Evolutionary conservation across 306 rosid genomes (phyloP), one percentile per base, ranked within the genome.

Genomic region (Dryas drummondii): DNA sequence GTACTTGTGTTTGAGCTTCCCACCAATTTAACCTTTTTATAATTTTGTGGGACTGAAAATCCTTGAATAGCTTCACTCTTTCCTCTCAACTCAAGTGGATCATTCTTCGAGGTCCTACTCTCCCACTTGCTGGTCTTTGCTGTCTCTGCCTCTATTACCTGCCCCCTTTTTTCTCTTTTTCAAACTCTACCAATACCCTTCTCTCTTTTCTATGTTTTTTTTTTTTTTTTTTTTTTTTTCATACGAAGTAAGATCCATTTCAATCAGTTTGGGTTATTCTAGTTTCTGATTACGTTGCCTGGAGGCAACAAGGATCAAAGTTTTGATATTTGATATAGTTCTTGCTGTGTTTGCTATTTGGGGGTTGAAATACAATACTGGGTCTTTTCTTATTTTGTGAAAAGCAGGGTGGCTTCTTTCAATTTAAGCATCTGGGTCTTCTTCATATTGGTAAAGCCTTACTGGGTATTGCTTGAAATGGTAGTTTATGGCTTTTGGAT

Each of bases 41-140:
- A 22, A 22, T 22, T 22, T 22, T 22, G 22, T 85, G 87, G 87
- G 88, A 79, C 88, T 86, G 83, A 78, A 74, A 81, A 87, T 82
- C 81, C 87, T 74, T 76, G 32, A 3, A 71, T 54, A 56, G 12
- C 44, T 17, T 70, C 9, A 5, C 46, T 57, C 47, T 9, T 44
- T 40, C 74, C 77, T 64, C 77, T 81, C 68, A 52, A 54, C 86
- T 81, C 87, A 86, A 88, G 90, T 93, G 94, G 94, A 89, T 85
- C 93, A 85, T 79, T 81, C 82, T 78, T 82, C 81, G 87, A 87
- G 93, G 93, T 80, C 93, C 89, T 86, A 87, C 93, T 54, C 66
- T 79, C 84, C 97, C 93, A 92, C 97, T 91, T 87, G 96, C 82
- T 82, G 72, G 75, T 83, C 80, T 76, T 73, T 78, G 79, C 82